Evolutionary conservation across 257 asterid genomes (phyloP), one percentile per base, ranked within the genome.

Genomic region (Leonotis leonurus): DNA sequence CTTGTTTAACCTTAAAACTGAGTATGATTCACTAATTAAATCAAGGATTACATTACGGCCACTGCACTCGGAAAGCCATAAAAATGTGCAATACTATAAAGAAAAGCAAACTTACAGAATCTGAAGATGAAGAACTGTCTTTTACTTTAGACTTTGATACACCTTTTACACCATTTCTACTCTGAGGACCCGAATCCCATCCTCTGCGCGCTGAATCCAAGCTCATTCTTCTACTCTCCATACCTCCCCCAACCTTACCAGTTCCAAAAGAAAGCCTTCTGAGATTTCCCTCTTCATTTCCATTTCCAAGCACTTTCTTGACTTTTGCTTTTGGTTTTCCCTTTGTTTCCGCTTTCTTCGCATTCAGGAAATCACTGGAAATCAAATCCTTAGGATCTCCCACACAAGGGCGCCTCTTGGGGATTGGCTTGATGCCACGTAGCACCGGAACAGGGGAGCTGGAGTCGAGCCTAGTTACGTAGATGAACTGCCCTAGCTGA

Each of bases 371-470:
- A n/a, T n/a, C n/a, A n/a, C n/a, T n/a, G n/a, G n/a, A n/a, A n/a
- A n/a, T n/a, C n/a, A n/a, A n/a, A n/a, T n/a, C n/a, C n/a, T n/a
- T n/a, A n/a, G n/a, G n/a, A n/a, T n/a, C n/a, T n/a, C n/a, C n/a
- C n/a, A n/a, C n/a, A n/a, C n/a, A n/a, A n/a, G 94, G 86, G 17
- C 87, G 72, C 64, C 90, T 70, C 72, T 81, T 91, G n/a, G 90
- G 79, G 64, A 88, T 82, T 2, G 87, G 95, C 45, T 92, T 92
- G 8, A 92, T 39, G 18, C 95, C 98, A 4, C 77, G 77, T 11
- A 92, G 89, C 26, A 92, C 76, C 16, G 98, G 97, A 49, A 92
- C 97, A 43, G 98, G 98, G 67, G 87, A 82, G 65, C 96, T 83
- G 0, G 82, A 60, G 44, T 88, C 93, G 35, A 92, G 83, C 70